phyloP scores from a whole-genome alignment of 129 eudicot species.

The Helianthus tuberosus region DNA sequence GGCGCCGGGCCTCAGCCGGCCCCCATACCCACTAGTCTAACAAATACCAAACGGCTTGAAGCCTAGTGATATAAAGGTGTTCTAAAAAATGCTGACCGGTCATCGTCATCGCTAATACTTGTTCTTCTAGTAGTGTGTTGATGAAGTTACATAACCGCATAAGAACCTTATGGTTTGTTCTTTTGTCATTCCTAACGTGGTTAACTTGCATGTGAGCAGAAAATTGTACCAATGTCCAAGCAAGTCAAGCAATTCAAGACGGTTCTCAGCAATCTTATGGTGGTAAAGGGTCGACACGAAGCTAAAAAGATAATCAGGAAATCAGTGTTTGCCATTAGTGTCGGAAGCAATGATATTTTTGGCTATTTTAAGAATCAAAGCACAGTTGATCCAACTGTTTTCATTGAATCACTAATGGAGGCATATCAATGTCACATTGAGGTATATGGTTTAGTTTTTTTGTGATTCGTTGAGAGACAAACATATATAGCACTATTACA shows the following conservation, averaged over 20 bases:
- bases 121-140: too few species aligned
- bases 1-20: too few species aligned
- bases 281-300: slow-evolving; percentile 32
- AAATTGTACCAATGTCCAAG: slow-evolving; percentile 52
- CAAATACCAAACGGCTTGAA: too few species aligned
- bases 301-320: slow-evolving; percentile 36
- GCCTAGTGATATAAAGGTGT: too few species aligned
- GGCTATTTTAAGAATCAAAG: slow-evolving; percentile 46
- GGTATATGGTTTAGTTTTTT: slow-evolving; percentile 1
- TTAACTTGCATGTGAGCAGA: slow-evolving; percentile 32
- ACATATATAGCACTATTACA: too few species aligned
- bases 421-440: slow-evolving; percentile 47
- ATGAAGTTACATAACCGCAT: too few species aligned
- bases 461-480: not conserved
- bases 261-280: slow-evolving; percentile 37
- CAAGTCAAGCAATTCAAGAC: slow-evolving; percentile 59
- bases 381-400: slow-evolving; percentile 35
- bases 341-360: slow-evolving; percentile 68
- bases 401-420: slow-evolving; percentile 33
- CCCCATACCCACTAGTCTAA: too few species aligned
- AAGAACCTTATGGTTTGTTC: not conserved
- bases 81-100: too few species aligned
- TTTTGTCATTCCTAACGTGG: not conserved
- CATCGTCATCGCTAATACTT: too few species aligned
- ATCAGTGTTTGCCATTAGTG: slow-evolving; percentile 55